phyloP scores from a whole-genome alignment of 2,329 filamentous ascomycete genomes.

The Dryadomyces quercus-mongolicae region DNA sequence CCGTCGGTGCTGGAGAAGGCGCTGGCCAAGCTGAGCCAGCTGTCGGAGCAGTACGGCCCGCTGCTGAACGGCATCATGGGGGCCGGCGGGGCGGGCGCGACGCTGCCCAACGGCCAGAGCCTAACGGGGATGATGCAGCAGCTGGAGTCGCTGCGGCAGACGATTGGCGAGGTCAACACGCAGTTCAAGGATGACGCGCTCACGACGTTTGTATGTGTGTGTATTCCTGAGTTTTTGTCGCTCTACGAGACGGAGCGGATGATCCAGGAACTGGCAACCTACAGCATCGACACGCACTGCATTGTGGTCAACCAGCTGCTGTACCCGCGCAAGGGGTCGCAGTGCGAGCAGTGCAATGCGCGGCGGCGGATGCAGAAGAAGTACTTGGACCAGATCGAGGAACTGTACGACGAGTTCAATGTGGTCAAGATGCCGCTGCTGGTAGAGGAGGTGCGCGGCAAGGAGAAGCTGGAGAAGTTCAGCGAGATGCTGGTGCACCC shows the following conservation, averaged over 20 bases:
- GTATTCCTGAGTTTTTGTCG: conserved; percentile 92
- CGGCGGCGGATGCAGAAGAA: conserved; percentile 98
- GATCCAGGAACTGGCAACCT: conserved; percentile 93
- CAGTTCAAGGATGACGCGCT: conserved; percentile 96
- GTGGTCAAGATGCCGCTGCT: conserved; percentile 96
- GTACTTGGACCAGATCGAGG: conserved; percentile 96
- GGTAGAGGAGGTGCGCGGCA: conserved; percentile 90
- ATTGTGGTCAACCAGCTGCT: conserved; percentile 98
- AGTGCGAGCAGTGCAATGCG: conserved; percentile 91
- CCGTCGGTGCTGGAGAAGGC: conserved; percentile 97
- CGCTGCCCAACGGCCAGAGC: conserved; percentile 81
- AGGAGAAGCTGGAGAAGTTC: conserved; percentile 86
- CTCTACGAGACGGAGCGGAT: conserved; percentile 98
- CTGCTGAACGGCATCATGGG: conserved; percentile 92
- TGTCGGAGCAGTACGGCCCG: conserved; percentile 88
- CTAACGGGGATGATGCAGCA: conserved; percentile 87
- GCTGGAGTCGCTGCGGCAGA: conserved; percentile 85
- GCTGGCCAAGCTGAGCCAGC: conserved; percentile 89
- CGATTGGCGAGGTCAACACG: conserved; percentile 88
- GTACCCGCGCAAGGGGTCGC: conserved; percentile 74
- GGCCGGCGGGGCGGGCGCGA: conserved; percentile 35
- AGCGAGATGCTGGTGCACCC: conserved; percentile 73
- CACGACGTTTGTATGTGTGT: conserved; percentile 96
- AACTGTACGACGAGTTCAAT: conserved; percentile 98
- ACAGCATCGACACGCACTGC: conserved; percentile 89